Evolutionary conservation across 148 eudicot genomes (phyloP), one percentile per base, ranked within the genome.

Genomic region (Fallopia convolvulus): DNA sequence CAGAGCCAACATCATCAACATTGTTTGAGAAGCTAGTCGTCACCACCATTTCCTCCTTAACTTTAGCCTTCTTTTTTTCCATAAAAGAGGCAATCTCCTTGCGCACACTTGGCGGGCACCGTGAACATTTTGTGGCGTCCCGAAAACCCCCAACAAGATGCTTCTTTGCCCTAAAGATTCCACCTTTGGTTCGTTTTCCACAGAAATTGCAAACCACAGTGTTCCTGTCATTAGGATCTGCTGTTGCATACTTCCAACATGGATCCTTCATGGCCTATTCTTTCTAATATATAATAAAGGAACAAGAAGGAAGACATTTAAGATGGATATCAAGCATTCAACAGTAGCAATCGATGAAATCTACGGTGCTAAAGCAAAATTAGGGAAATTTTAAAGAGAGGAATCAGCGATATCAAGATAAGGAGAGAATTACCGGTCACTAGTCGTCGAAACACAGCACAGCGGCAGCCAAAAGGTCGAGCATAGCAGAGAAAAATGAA

Each of bases 101-200:
- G 10, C 63, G 23, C 32, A 56, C 63, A 56, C 23, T 56, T 56
- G 63, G 10, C 21, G 63, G 63, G 63, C 63, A 56, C 40, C 11
- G 41, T 52, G 32, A 3, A 65, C 81, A 79, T n/a, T 11, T 36
- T 4, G 13, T 6, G 0, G 26, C 50, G 10, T 79, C 76, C 40
- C 68, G 20, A 75, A 75, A 68, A n/a, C 74, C 74, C 10, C 78
- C 44, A 48, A 41, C 66, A 13, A 49, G 12, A 18, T 79, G 81
- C 65, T 79, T 61, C 66, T 74, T 74, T 6, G 55, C 49, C 0
- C 68, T 26, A 33, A 8, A 47, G 21, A 36, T 9, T 18, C 65
- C 81, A 48, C 81, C 77, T 20, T 74, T 74, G 1, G 46, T 48
- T 4, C 23, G n/a, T 65, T 48, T 63, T 39, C 30, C 36, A 48